Percentiles rank a stretch among this genome's conserved stretches.
Evolutionary conservation across 2,329 filamentous ascomycete species (phyloP).

Genomic region (Colletotrichum sp.): DNA sequence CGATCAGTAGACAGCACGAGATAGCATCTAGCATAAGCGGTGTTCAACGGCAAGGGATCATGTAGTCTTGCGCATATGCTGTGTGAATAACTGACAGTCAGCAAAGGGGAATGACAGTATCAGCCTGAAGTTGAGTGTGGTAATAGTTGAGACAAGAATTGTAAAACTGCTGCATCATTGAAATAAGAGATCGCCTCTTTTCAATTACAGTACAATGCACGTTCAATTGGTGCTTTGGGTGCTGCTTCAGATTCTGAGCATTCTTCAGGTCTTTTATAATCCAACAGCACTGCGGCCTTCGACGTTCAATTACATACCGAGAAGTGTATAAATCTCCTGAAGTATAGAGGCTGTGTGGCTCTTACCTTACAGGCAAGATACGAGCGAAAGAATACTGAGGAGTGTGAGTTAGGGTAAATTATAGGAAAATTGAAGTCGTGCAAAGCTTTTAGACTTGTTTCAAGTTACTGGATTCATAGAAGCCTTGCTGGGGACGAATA

Average conservation of each 20-base stretch:
- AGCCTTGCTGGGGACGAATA: background rate
- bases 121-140: background rate
- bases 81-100: background rate
- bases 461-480: too few species aligned
- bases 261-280: background rate
- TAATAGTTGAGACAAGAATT: background rate
- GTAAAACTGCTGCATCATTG: accelerated
- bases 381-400: too few species aligned
- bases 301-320: background rate
- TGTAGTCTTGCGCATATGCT: accelerated
- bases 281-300: background rate
- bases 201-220: too few species aligned
- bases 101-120: background rate
- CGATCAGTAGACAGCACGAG: too few species aligned
- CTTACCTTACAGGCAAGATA: too few species aligned
- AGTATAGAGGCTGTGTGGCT: accelerated
- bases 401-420: too few species aligned
- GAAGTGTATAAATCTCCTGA: background rate
- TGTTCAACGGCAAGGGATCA: accelerated
- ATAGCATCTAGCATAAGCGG: too few species aligned
- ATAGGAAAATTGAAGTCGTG: too few species aligned
- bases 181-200: background rate
- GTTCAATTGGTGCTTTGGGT: background rate
- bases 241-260: accelerated
- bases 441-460: too few species aligned